Evolutionary conservation across 1,284 basidiomycete species (phyloP), one percentile per base, ranked within the genome.

Genomic region (Cutaneotrichosporon sp.): DNA sequence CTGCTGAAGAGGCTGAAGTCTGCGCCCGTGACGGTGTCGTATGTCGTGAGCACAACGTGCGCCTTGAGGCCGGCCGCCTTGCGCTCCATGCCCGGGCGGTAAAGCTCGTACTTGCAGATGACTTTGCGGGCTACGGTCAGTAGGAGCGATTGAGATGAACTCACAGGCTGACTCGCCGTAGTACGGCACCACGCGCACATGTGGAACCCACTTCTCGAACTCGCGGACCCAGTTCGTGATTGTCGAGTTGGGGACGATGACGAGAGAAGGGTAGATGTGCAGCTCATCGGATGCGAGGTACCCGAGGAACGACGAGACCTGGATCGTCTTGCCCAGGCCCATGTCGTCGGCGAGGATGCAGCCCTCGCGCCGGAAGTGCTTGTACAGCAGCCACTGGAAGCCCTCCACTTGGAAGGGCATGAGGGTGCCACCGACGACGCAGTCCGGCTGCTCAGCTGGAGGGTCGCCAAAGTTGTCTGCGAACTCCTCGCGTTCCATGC

Each of bases 331-430:
- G n/a, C 76, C 80, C 69, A 95, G 79, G 57, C 92, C 94, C 95
- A 99, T 98, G 79, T 98, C 95, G 73, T 99, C 95, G 3, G 95
- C 94, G n/a, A 98, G 84, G 67, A 97, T 98, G 69, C 90, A 94
- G 42, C 89, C 87, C 66, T 94, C 91, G 49, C 85, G 83, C 67
- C 87, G 88, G 86, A 88, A 91, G 89, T 93, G 94, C 69, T 95
- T 94, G 70, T 88, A 85, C 64, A 87, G 87, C 31, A 97, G 83
- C 93, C 95, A 97, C 66, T 95, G 95, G 65, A 97, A 87, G 6
- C 95, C 95, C 56, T 93, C 88, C 25, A 95, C 84, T 87, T 95
- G 74, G 80, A 94, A 95, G 25, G 86, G 85, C 90, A 94, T 92
- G 53, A 95, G 82, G 6, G 14, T 36, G 8, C 82, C 82, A 22